Evolutionary conservation across 352 stramenopile genomes (phyloP), one percentile per base, ranked within the genome.

Genomic region (Globisporangium cederbergense): DNA sequence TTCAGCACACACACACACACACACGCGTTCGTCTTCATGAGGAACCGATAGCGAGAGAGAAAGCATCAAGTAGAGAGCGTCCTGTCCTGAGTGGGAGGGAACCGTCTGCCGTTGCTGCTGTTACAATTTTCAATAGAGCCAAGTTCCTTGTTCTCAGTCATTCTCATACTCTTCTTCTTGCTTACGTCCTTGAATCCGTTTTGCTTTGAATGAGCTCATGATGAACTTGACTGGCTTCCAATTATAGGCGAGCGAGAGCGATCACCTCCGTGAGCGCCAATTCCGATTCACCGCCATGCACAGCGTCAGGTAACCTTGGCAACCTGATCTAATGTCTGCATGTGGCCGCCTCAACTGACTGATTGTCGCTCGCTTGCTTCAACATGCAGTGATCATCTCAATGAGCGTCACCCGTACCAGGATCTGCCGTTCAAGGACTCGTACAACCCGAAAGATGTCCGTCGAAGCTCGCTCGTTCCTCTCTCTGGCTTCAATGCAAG

Each of bases 361-460:
- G 11, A 50, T 13, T 51, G 46, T 28, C 13, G n/a, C 0, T 16
- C 58, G 36, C 34, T 49, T 54, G 20, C 18, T 62, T 58, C 10
- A 13, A 13, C 2, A n/a, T 42, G 42, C 25, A 87, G 82, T 52
- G 82, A 91, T 60, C 74, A 89, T 25, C 75, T 91, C 52, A 59
- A 72, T 25, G 79, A 89, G 43, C 78, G 79, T 30, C 77, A 89
- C 20, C 79, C 79, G 46, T 89, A 88, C 65, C 61, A 70, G 36
- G 82, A 89, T 64, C 62, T 70, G 46, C 58, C 70, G 7, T 91
- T 91, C 66, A 67, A 68, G 25, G 79, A 89, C 49, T 83, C 79
- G 1, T 82, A 85, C 60, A 74, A 87, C 58, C 56, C 78, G 1
- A 76, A 76, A 32, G 79, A 89, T 61, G 78, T 85, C 13, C 11